These are phyloP conservation scores for Eucalyptus coolabah DNA, from an alignment of 345 rosid genomes.

Conservation along the genomic window DNA sequence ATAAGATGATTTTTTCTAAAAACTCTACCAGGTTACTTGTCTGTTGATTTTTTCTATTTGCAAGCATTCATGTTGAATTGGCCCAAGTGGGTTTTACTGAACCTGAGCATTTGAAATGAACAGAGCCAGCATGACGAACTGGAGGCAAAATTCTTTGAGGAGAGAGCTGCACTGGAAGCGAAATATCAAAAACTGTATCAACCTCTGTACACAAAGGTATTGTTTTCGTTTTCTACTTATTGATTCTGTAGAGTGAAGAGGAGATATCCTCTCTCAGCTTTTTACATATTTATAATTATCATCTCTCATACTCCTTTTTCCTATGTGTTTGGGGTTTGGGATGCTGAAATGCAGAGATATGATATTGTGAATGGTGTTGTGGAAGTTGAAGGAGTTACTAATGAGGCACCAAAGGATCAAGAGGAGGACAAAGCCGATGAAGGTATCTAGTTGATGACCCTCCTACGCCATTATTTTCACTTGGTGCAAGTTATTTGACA, in stretches of 20 bases:
- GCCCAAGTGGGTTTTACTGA: background rate
- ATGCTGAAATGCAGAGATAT: conserved; percentile 39
- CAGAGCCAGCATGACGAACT: conserved; percentile 80
- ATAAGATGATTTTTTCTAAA: background rate
- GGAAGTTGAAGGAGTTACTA: conserved; percentile 51
- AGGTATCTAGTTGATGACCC: conserved; percentile 19
- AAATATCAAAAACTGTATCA: conserved; percentile 77
- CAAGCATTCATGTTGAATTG: background rate
- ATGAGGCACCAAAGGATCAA: conserved; percentile 31
- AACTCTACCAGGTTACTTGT: background rate
- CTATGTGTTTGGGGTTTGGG: background rate
- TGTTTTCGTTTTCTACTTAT: background rate
- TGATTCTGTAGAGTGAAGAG: background rate
- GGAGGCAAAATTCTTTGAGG: conserved; percentile 84
- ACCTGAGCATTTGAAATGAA: background rate
- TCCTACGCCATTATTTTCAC: background rate
- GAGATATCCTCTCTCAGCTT: background rate
- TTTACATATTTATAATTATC: background rate
- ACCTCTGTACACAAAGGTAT: conserved; percentile 72
- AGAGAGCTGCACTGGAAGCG: conserved; percentile 88
- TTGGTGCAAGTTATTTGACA: background rate
- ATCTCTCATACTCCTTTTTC: background rate
- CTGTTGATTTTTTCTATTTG: background rate
- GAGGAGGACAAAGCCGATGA: conserved; percentile 46
- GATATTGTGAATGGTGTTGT: conserved; percentile 78